Percentiles rank a stretch among this genome's conserved stretches.
Conservation (phyloP, 495 filamentous ascomycete genomes). For the Tuber brumale region DNA sequence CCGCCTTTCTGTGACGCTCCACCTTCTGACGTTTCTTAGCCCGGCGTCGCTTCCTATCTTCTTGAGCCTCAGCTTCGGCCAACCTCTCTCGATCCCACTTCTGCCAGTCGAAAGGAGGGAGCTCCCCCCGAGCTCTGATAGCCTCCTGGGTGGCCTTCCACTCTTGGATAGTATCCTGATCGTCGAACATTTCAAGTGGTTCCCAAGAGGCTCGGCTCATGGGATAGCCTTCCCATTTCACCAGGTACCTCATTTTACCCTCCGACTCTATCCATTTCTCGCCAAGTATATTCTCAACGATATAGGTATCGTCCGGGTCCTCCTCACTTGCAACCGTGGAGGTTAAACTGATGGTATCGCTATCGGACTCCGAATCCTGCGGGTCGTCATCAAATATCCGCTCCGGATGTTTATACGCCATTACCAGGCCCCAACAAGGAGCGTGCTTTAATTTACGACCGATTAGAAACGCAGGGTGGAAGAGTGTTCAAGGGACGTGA, state of each 20-base stretch:
- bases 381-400: constrained; percentile 6
- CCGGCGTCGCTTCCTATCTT: constrained; percentile 23
- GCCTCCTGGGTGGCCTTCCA: constrained; percentile 29
- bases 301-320: constrained; percentile 47
- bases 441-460: not conserved
- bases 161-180: constrained; percentile 42
- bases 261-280: constrained; percentile 46
- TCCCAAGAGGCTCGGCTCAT: constrained; percentile 60
- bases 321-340: constrained; percentile 51
- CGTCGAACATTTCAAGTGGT: constrained; percentile 51
- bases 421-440: not conserved
- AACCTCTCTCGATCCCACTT: constrained; percentile 37
- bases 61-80: constrained; percentile 28
- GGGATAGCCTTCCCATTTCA: constrained; percentile 62
- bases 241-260: constrained; percentile 50
- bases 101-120: constrained; percentile 34
- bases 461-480: no score
- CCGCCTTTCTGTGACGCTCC: constrained; percentile 7
- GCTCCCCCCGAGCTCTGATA: constrained; percentile 15
- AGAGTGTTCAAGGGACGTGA: not conserved
- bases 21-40: constrained; percentile 29
- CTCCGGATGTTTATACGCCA: not conserved
- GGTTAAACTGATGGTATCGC: constrained; percentile 56
- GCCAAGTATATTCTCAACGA: constrained; percentile 50
- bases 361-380: constrained; percentile 16